phyloP scores from a whole-genome alignment of 176 grass and related monocot species.

The Calamus simplicifolius region DNA sequence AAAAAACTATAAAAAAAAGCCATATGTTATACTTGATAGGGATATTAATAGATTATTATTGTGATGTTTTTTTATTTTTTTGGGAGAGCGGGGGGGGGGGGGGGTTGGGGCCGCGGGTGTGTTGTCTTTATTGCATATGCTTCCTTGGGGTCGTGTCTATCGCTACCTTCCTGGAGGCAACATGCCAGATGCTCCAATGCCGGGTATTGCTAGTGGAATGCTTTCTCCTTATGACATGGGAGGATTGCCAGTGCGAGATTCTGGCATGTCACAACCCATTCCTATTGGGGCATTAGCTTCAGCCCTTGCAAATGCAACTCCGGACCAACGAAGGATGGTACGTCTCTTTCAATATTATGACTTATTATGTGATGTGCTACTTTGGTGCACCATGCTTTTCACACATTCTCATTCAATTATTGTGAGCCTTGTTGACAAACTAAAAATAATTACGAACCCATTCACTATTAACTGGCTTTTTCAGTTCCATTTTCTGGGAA shows the following conservation, averaged over 20 bases:
- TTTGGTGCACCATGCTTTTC: no score
- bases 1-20: no score
- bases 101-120: neutral
- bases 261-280: conserved; percentile 28
- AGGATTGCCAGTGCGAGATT: conserved; percentile 27
- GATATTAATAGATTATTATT: no score
- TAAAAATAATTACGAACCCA: no score
- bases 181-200: conserved; percentile 35
- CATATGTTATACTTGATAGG: no score
- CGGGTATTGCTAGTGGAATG: conserved; percentile 39
- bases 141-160: conserved; percentile 53
- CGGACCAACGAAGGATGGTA: conserved; percentile 56
- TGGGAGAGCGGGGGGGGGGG: no score
- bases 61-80: no score
- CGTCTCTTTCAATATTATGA: neutral
- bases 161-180: conserved; percentile 44
- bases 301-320: conserved; percentile 44
- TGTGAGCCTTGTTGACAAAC: no score
- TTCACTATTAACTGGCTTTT: no score
- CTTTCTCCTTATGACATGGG: conserved; percentile 55
- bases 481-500: no score
- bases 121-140: conserved; percentile 8
- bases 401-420: no score
- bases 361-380: no score
- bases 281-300: conserved; percentile 38